Base-by-base conservation (phyloP, 495 filamentous ascomycete species). In the Penicillium arizonense region DNA sequence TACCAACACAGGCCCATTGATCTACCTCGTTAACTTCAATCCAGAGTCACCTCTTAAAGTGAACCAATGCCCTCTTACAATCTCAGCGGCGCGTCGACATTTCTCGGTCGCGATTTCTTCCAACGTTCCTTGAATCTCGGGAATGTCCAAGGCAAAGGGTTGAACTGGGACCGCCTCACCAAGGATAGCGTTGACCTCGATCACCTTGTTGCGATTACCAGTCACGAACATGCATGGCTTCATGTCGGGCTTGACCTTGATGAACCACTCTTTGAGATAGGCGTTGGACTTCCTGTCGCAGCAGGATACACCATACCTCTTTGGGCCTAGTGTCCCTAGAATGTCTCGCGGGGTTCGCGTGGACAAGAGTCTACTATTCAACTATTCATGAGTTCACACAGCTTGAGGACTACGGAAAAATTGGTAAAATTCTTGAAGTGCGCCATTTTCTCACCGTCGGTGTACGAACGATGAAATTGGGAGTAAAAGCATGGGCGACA, bases 1-100 rank as follows among this genome's bases (percentile, higher is more conserved):
- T n/a, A 94, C 88, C n/a, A 96, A 77, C 23, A 96, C 92, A 7
- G 92, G 89, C 2, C 90, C 91, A 51, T 81, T 58, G 39, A 90
- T 63, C 89, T 92, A 10, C 9, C 37, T 45, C 28, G 33, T 24
- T 6, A 34, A 12, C 13, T 42, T 11, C 21, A 10, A 28, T n/a
- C 5, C 9, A 9, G 6, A 48, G 8, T 23, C 3, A 28, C 42
- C 30, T 26, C 12, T 20, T 20, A 26, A 24, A 16, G 28, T 3
- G 38, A 36, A 30, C n/a, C 8, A 34, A 40, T n/a, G 12, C 32
- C 23, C 36, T 28, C 21, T 37, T 74, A 92, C 86, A 44, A 72
- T 62, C 36, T 86, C 82, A 43, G 87, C 85, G 46, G 90, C 90
- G 42, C 81, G 74, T 44, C 79, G 78, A 63, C 86, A 89, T 70